Evolutionary conservation across 306 rosid genomes (phyloP), one percentile per base, ranked within the genome.

Genomic region (Pyrus betulifolia): DNA sequence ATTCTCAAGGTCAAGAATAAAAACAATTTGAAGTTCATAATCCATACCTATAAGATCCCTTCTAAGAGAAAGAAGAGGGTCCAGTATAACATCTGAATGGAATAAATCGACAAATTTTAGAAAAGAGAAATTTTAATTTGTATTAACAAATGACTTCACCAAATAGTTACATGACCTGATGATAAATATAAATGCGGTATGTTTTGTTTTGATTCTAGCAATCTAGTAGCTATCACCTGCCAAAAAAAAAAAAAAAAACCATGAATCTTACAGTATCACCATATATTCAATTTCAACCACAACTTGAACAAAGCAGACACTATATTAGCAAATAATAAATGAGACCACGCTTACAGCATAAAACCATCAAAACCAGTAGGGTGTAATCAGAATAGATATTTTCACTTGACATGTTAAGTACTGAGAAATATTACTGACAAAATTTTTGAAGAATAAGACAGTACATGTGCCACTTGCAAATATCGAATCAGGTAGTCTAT

Each of bases 211-310:
- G 99, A 95, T 78, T 95, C 98, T 81, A 92, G 76, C 78, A 92
- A 82, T 82, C 97, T 95, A 83, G 80, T 92, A 75, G 97, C 99
- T 42, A 95, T 95, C 79, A 95, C 96, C 99, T 95, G 90, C 69
- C 72, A 69, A 84, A 76, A 33, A 7, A 6, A 35, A 35, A 35
- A 7, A 58, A 84, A 76, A 40, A 77, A 19, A 55, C 55, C 57
- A 79, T 40, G 67, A 27, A 58, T 79, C 71, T 30, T 64, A 72
- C 61, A 76, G 70, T 61, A 60, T 40, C 45, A 40, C 45, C 21
- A 15, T 49, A 15, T 49, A 49, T 49, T 15, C 55, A 49, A 15
- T 21, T 49, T 15, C 55, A 49, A 15, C 55, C 18, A 49, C 21
- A 49, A 49, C 55, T 49, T 49, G 55, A 49, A 49, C 55, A 0